Evolutionary conservation across 768 basidiomycete genomes (phyloP).

Genomic region (Mrakia frigida): DNA sequence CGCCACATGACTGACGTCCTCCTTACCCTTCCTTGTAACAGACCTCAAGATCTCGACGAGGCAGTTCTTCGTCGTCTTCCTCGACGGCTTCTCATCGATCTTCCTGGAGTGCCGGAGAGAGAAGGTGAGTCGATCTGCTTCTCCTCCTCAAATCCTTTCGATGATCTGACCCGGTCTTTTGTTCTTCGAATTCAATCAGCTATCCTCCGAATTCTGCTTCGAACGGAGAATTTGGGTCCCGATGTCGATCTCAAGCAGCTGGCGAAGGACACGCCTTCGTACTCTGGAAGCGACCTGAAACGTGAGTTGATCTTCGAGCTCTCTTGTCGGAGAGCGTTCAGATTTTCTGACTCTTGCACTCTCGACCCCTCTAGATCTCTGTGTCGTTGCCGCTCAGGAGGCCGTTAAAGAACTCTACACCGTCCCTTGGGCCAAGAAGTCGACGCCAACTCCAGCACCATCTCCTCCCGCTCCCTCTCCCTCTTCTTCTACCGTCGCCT

Average conservation of each 20-base stretch:
- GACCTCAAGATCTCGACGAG: constrained; percentile 50
- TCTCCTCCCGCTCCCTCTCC: constrained; percentile 13
- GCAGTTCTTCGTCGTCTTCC: constrained; percentile 85
- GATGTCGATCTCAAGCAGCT: constrained; percentile 61
- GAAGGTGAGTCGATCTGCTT: constrained; percentile 55
- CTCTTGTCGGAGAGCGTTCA: constrained; percentile 14
- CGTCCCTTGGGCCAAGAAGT: constrained; percentile 61
- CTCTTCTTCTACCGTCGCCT: not conserved
- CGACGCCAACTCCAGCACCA: not conserved
- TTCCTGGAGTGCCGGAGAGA: constrained; percentile 79
- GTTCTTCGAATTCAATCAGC: constrained; percentile 49
- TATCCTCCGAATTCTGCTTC: constrained; percentile 78
- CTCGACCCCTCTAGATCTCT: constrained; percentile 58
- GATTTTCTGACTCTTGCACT: not conserved
- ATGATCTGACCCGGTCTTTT: not conserved
- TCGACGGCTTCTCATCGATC: constrained; percentile 76
- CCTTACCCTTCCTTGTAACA: not conserved
- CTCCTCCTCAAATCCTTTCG: not conserved
- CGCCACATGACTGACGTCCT: not conserved
- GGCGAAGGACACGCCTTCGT: constrained; percentile 70
- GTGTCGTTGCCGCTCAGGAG: constrained; percentile 85
- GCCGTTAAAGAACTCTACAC: constrained; percentile 78
- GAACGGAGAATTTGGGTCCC: constrained; percentile 65
- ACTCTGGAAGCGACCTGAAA: constrained; percentile 92
- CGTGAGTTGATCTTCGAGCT: constrained; percentile 53